Percentiles rank a stretch among this genome's conserved stretches.
phyloP scores from a whole-genome alignment of 176 grass and related monocot species.

The Oryza punctata region DNA sequence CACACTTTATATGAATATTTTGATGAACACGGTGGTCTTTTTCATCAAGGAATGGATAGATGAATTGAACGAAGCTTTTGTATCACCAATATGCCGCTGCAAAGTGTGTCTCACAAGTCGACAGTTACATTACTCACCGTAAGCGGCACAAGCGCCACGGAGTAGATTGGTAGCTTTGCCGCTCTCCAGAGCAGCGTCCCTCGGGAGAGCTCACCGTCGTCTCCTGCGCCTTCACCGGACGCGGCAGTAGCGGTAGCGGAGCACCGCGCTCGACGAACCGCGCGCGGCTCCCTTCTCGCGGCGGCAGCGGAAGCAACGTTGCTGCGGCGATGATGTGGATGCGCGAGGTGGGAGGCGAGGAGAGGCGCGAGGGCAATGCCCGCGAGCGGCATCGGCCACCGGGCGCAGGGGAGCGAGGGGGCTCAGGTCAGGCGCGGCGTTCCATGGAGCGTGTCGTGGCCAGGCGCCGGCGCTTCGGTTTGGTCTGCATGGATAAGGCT shows the following conservation, averaged over 20 bases:
- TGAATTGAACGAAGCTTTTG: background rate
- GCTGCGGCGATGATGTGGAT: slow-evolving; percentile 11
- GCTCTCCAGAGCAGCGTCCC: slow-evolving; percentile 80
- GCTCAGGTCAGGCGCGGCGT: slow-evolving; percentile 5
- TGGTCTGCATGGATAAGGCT: slow-evolving; percentile 52
- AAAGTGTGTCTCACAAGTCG: slow-evolving; percentile 14
- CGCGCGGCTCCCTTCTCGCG: background rate
- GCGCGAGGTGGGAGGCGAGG: slow-evolving; percentile 25
- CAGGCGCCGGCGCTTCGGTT: background rate
- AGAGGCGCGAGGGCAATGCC: slow-evolving; percentile 44
- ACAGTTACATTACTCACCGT: slow-evolving; percentile 32
- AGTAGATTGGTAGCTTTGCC: slow-evolving; percentile 88
- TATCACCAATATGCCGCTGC: too few relatives aligned
- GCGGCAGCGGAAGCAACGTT: background rate
- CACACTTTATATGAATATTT: background rate
- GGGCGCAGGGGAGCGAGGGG: background rate
- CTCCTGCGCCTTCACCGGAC: background rate
- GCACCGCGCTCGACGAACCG: slow-evolving; percentile 14
- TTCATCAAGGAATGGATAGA: background rate
- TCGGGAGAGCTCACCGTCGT: slow-evolving; percentile 39
- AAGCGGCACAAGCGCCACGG: slow-evolving; percentile 72
- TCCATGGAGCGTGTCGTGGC: slow-evolving; percentile 25
- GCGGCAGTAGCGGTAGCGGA: slow-evolving; percentile 11
- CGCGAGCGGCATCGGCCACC: slow-evolving; percentile 55
- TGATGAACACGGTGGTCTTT: background rate